Evolutionary conservation across 176 grass and related monocot genomes (phyloP).

Genomic region (Thinopyrum elongatum): DNA sequence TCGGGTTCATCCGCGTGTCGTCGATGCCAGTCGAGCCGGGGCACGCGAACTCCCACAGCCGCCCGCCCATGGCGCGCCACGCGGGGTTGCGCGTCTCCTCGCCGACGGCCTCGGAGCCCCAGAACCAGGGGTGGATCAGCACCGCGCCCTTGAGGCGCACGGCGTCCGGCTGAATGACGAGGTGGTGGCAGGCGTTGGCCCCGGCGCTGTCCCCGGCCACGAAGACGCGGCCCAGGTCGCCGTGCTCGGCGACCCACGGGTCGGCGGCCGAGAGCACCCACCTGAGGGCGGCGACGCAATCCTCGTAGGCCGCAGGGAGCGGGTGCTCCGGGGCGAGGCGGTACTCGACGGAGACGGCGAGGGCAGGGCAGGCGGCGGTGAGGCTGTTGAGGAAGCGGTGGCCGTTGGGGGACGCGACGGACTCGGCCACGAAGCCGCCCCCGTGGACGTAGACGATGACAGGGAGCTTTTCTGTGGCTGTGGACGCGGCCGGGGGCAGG

Average conservation of each 20-base stretch:
- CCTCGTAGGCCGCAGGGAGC: neutral
- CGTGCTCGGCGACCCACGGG: neutral
- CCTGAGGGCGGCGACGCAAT: neutral
- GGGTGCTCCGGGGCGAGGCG: constrained; percentile 81
- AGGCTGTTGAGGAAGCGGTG: constrained; percentile 45
- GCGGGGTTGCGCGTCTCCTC: constrained; percentile 6
- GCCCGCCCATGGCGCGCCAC: neutral
- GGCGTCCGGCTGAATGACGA: neutral
- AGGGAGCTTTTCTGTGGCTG: neutral
- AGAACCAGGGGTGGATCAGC: constrained; percentile 22
- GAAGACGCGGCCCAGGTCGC: neutral
- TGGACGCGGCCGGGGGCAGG: neutral
- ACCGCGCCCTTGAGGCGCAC: constrained; percentile 3
- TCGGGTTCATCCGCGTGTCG: constrained; percentile 4
- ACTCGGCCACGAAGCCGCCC: constrained; percentile 40
- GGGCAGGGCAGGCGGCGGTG: constrained; percentile 6
- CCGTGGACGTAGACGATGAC: constrained; percentile 48
- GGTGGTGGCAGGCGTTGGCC: constrained; percentile 7
- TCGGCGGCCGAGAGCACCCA: constrained; percentile 14
- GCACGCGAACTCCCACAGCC: constrained; percentile 7
- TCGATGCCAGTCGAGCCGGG: neutral
- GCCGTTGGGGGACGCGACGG: constrained; percentile 13
- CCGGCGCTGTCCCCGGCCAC: constrained; percentile 15
- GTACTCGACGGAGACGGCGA: constrained; percentile 65
- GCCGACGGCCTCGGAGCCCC: constrained; percentile 7